Evolutionary conservation across 2,329 filamentous ascomycete genomes (phyloP).

Genomic region (Bimuria novae-zelandiae): DNA sequence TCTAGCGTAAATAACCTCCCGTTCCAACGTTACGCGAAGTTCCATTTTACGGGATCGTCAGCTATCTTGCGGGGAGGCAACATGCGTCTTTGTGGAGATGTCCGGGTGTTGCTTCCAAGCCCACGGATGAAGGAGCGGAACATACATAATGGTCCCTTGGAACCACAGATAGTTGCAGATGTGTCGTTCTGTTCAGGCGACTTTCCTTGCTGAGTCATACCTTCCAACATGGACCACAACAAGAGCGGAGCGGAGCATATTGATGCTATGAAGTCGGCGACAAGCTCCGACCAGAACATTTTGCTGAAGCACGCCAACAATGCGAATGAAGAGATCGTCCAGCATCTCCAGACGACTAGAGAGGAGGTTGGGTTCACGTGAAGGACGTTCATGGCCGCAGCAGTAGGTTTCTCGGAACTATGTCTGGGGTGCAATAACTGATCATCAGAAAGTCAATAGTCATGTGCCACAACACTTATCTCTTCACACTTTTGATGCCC

Average conservation of each 20-base stretch:
- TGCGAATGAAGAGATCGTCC: slow-evolving; percentile 36
- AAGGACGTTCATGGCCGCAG: slow-evolving; percentile 28
- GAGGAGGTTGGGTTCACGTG: slow-evolving; percentile 39
- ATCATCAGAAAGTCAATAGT: slow-evolving; percentile 25
- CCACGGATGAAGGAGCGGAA: not conserved
- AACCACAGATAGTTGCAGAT: not conserved
- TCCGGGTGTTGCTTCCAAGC: slow-evolving; percentile 8
- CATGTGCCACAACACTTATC: slow-evolving; percentile 41
- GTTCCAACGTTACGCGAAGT: slow-evolving; percentile 19
- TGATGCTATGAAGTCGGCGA: slow-evolving; percentile 24
- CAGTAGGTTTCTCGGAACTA: slow-evolving; percentile 8
- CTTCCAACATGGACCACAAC: slow-evolving; percentile 15
- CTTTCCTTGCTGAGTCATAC: not conserved
- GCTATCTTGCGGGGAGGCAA: slow-evolving; percentile 9
- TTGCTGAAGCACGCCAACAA: slow-evolving; percentile 11
- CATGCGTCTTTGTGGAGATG: not conserved
- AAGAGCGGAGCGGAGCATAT: slow-evolving; percentile 21
- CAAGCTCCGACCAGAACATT: slow-evolving; percentile 15
- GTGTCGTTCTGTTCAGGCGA: not conserved
- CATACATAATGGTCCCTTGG: slow-evolving; percentile 10
- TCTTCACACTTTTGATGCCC: slow-evolving; percentile 40
- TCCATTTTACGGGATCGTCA: not conserved
- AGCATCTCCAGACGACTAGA: slow-evolving; percentile 34
- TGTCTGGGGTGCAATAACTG: not conserved
- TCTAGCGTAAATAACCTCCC: slow-evolving; percentile 3